Evolutionary conservation across 805 yeast species (phyloP).

Genomic region (Teunomyces atbi): DNA sequence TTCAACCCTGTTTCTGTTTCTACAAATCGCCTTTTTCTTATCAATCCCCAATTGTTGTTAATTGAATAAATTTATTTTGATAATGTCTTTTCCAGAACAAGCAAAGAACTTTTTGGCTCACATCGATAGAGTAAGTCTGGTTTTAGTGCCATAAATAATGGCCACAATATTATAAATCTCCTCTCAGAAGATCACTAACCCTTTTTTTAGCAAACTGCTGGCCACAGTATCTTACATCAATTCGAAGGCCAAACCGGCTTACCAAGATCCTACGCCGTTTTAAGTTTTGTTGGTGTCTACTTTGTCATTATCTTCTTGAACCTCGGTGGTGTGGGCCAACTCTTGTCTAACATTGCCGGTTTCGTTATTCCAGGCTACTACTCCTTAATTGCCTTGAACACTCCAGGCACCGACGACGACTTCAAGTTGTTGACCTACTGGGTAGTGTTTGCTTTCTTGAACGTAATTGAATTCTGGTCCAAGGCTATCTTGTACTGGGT

Average conservation of each 20-base stretch:
- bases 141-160: background rate
- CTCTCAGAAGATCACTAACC: constrained; percentile 13
- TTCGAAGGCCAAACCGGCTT: constrained; percentile 46
- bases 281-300: constrained; percentile 65
- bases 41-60: background rate
- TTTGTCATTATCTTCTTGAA: constrained; percentile 80
- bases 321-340: constrained; percentile 93
- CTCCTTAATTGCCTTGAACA: constrained; percentile 80
- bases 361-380: constrained; percentile 87
- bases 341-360: constrained; percentile 89
- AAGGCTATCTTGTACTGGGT: constrained; percentile 89
- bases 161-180: background rate
- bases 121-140: constrained; percentile 45
- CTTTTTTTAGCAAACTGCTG: constrained; percentile 27
- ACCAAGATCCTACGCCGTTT: constrained; percentile 85
- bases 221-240: constrained; percentile 29
- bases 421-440: constrained; percentile 89
- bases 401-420: constrained; percentile 70
- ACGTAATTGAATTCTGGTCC: constrained; percentile 94
- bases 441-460: constrained; percentile 95
- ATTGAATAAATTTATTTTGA: background rate
- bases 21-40: background rate
- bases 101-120: constrained; percentile 46
- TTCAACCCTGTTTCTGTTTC: constrained; percentile 1
- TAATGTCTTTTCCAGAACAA: constrained; percentile 45